Base-by-base conservation (phyloP, 2,329 filamentous ascomycete genomes). In the Paraphaeosphaeria sporulosa region DNA sequence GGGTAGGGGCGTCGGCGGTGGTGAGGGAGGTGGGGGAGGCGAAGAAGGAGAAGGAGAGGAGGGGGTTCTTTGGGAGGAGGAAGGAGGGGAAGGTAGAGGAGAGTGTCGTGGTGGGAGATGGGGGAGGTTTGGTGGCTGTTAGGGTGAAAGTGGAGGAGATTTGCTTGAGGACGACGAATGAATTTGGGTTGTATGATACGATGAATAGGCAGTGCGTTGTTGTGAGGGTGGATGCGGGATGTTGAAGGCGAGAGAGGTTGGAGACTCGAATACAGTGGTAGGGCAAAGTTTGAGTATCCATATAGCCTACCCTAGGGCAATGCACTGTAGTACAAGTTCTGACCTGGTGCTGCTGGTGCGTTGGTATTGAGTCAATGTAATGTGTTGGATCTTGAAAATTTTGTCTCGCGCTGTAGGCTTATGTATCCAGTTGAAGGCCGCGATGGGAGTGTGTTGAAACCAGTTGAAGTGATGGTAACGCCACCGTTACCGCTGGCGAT, bases 111-210 rank as follows among this genome's bases (percentile, higher is more conserved):
- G 15, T n/a, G 38, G 17, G 38, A 40, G 38, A n/a, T 1, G 17
- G 38, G 38, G 6, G 63, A 64, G 12, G 25, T 6, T 27, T 27
- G n/a, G 56, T 61, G 17, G 19, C 55, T 32, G 69, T 73, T 1
- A 71, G 68, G 34, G 74, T 65, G 0, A 64, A 69, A 46, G 30
- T 76, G 50, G 75, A 76, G 55, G 72, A 76, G 52, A 67, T 76
- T 17, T 74, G 70, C 38, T 60, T 76, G 61, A 63, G 75, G 49
- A 76, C 74, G 6, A 63, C 72, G 53, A 76, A 64, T 55, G 73
- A 75, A 27, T 77, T 77, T 63, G 74, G 74, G 34, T 58, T 77
- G 5, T 77, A 74, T 44, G 73, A 76, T 62, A 76, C 75, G 1
- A 70, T 76, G 71, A 69, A 68, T 42, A 75, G 67, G 50, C 71